A percentile compares a stretch with the other conserved stretches of the same genome.
phyloP scores from a whole-genome alignment of 139 green algal species.

The Ettlia oleoabundans region DNA sequence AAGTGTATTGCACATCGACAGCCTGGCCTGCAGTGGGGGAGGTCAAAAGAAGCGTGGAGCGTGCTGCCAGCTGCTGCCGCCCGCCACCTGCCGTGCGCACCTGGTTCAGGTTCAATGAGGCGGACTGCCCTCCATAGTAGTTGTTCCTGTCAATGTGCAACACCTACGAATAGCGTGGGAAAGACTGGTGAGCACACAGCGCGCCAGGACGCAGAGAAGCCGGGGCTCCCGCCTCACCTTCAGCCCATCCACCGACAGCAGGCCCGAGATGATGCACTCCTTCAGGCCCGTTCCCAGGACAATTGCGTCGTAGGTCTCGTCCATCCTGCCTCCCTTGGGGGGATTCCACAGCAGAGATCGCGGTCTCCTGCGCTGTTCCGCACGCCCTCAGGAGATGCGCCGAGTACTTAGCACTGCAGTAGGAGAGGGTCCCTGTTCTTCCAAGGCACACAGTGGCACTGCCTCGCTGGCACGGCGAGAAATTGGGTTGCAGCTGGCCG shows the following conservation, averaged over 20 bases:
- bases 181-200: background rate
- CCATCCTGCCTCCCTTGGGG: too few species aligned
- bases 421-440: too few species aligned
- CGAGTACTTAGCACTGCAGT: too few species aligned
- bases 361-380: too few species aligned
- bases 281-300: conserved; percentile 99
- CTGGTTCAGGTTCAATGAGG: conserved; percentile 95
- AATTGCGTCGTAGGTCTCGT: conserved; percentile 97
- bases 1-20: too few species aligned
- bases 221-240: conserved; percentile 73
- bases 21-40: too few species aligned
- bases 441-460: too few species aligned
- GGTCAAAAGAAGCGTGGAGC: background rate
- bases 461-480: too few species aligned
- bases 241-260: conserved; percentile 92
- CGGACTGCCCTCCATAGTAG: conserved; percentile 97
- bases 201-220: background rate
- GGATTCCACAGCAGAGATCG: too few species aligned
- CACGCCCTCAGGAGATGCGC: too few species aligned
- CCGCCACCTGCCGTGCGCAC: conserved; percentile 39
- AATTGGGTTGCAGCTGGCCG: too few species aligned
- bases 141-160: conserved; percentile 99
- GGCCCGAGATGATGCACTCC: conserved; percentile 96
- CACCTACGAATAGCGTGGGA: too few species aligned
- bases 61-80: background rate